Base-by-base conservation (phyloP, 1,139 yeast genomes). In the Ashbya aceris region DNA sequence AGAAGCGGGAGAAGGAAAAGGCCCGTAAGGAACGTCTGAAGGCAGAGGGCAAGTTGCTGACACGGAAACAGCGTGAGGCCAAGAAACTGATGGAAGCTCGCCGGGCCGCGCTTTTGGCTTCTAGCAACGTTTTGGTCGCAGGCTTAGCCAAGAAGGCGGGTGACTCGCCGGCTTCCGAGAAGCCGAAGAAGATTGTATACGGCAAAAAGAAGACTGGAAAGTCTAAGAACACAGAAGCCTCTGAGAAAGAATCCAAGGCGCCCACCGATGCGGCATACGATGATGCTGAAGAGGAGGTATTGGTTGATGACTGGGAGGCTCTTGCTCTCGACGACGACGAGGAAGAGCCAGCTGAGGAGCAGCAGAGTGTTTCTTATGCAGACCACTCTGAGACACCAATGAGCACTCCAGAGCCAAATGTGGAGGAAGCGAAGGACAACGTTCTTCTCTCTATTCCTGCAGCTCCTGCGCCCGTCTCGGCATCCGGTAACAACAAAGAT, bases 11-110 rank as follows among this genome's bases (percentile, higher is more conserved):
- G 58, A 91, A 81, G 59, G 93, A 82, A 58, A 85, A 77, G 66
- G 77, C 79, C 58, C 76, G 82, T 70, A 78, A 73, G 55, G 91
- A 82, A 56, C 83, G 79, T 64, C 70, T 83, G 64, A 84, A 85
- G 68, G 94, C 96, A 23, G 96, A 89, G 65, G 99, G 99, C 58
- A 91, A 83, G 56, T 73, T 77, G 44, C 66, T 83, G 61, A 84
- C 96, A 46, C 91, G 85, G 70, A 91, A 89, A 62, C 98, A 91
- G 70, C 86, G 84, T 66, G 96, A 89, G 65, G 95, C 87, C 61
- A 83, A 84, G 70, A 84, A 80, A 45, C 66, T 81, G 38, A 78
- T 81, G 58, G 97, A 91, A 60, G 83, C 84, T 62, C 85, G 97
- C 69, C 84, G 95, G 64, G 82, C 84, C 53, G 91, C 83, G 55